Base-by-base conservation (phyloP, 305 asterid species). In the Lippia alba region DNA sequence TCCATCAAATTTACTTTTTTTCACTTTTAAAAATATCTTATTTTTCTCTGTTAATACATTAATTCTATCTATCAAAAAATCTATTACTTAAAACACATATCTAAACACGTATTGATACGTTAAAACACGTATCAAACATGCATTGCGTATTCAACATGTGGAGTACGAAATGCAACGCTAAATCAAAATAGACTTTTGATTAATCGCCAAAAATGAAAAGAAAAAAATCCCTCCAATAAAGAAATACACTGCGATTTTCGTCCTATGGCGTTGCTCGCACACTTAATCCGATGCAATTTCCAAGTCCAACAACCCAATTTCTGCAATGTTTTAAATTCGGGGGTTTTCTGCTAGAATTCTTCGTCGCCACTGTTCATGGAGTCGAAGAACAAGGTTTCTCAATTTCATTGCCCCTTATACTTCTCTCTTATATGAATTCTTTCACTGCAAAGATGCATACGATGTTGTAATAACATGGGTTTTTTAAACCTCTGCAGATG, bases 401-500 rank as follows among this genome's bases (percentile, higher is more conserved):
- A 7, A 17, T 16, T 34, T 1, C 49, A n/a, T n/a, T 60, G 39
- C 63, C 8, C 12, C 19, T 40, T 44, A 48, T 44, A 48, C 53
- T 63, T 11, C 36, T 34, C 74, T 59, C 61, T 15, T 50, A 8
- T 50, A 60, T 1, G 32, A 65, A 9, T 16, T 8, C 33, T 51
- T 33, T 65, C 50, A 39, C 3, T 18, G 2, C 55, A 39, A 18
- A 6, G 9, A 58, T 34, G 1, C 24, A 12, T 36, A 24, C 20
- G 32, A 4, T 53, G 9, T 15, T 56, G 11, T 24, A 12, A 0
- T 15, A 15, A 12, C 1, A 49, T 60, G 15, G 15, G 32, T 45
- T 56, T 1, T 24, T 24, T 24, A 24, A 24, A 24, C 61, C 30
- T 58, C 33, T 64, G 69, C 71, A 50, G 78, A 76, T 78, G 84